Evolutionary conservation across 257 asterid genomes (phyloP), one percentile per base, ranked within the genome.

Genomic region (Solanum paucissectum): DNA sequence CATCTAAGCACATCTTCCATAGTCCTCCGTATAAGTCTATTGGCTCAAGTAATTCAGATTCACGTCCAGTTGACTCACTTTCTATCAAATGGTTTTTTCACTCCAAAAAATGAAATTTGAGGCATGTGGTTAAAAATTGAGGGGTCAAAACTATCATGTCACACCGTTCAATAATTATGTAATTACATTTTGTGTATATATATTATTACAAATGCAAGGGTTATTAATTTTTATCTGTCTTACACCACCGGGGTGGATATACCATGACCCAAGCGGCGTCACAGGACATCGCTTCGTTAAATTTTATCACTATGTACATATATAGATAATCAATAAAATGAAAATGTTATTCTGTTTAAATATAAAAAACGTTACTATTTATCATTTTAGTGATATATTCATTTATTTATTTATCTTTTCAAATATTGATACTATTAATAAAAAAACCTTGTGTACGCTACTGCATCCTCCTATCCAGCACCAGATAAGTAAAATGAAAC

Each of bases 391-490:
- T 73, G 44, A 34, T 36, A 20, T 74, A 74, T 18, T 16, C 18
- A 71, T 71, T 32, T 32, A 1, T 20, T 9, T 10, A 74, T 74
- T 34, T 74, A 0, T 74, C 42, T 74, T 36, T 34, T 73, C 0
- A 73, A 73, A 73, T 72, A 2, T 73, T 36, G 3, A 73, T 21
- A 73, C 0, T 11, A 6, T 12, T 36, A 7, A 8, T 74, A 5
- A 5, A 21, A 36, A 20, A 14, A 9, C 1, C 0, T 4, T 33
- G 1, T 0, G 14, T 74, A 37, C 4, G 5, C 11, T 0, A 37
- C 52, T 72, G 25, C 46, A 32, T 64, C 77, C 14, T 64, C 77
- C 14, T 14, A 27, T 9, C 6, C 11, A 64, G 12, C 38, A 14
- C 1, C 3, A 27, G 2, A 79, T 3, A 16, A 49, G 36, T 82